Evolutionary conservation across 306 rosid species (phyloP), one percentile per base, ranked within the genome.

Genomic region (Rubus parviflorus): DNA sequence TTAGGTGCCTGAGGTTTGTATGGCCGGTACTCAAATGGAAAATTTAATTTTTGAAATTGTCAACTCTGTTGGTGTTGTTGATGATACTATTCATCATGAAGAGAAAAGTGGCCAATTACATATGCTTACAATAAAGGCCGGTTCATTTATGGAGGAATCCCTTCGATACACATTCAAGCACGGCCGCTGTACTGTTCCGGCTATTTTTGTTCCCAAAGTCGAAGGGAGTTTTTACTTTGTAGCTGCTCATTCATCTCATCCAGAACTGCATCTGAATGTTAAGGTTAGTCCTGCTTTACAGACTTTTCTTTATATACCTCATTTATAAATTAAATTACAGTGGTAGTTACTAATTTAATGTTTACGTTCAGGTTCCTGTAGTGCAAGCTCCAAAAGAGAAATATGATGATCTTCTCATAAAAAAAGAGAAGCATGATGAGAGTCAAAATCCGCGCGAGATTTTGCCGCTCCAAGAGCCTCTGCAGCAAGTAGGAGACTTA

Each of bases 31-130:
- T 65, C 81, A 65, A 56, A 37, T 85, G 63, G 83, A 87, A 71
- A 83, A 82, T 77, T 10, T 83, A 20, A 42, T 60, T 64, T 87
- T 89, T 84, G 93, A 83, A 82, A 47, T 89, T 16, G 90, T 89
- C 4, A 67, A 84, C 78, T 70, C 81, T 51, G 65, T 64, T 41
- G 91, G 88, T 30, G 65, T 42, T 41, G 74, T 87, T 5, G 93
- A 87, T 78, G 66, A 56, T 25, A 80, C 65, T 43, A 68, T 87
- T 66, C 88, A 87, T 72, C 79, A 87, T 58, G 80, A 66, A 1
- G 88, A 87, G 61, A 81, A 80, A 45, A 77, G 53, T 47, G 78
- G 82, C 51, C 80, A 77, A 49, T 78, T 74, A 25, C 88, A 89
- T 81, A 69, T 83, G 88, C 93, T 89, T 23, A 76, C 71, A 64